Percentiles rank a stretch among this genome's conserved stretches.
Conservation (phyloP, 164 flowering plant species). For the Annona cherimola region DNA sequence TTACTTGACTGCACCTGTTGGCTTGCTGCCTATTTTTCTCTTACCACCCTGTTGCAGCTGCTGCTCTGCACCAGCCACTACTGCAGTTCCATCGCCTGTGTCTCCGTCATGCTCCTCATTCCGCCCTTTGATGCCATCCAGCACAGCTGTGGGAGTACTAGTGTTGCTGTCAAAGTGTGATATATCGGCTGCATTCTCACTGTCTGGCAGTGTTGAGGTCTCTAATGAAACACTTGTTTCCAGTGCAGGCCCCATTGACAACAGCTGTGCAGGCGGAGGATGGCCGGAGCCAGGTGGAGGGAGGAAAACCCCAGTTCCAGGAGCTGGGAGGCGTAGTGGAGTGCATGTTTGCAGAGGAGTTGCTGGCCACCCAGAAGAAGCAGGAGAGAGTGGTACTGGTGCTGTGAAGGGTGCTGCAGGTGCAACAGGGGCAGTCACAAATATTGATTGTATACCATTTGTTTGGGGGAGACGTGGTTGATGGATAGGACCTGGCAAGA, state of each 20-base stretch:
- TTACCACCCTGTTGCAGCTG: constrained; percentile 11
- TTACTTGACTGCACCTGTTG: constrained; percentile 23
- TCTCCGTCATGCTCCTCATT: constrained; percentile 38
- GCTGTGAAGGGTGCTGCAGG: constrained; percentile 51
- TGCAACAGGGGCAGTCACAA: constrained; percentile 46
- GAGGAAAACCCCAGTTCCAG: constrained; percentile 94
- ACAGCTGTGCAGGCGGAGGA: constrained; percentile 23
- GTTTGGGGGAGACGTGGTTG: constrained; percentile 43
- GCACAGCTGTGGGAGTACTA: constrained; percentile 21
- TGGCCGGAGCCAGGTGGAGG: constrained; percentile 72
- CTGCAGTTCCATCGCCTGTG: constrained; percentile 5
- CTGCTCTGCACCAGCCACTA: constrained; percentile 25
- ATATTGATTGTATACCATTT: constrained; percentile 54
- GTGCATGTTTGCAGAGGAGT: constrained; percentile 46
- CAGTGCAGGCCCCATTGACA: constrained; percentile 8
- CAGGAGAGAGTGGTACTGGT: constrained; percentile 53
- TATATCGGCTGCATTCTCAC: constrained; percentile 28
- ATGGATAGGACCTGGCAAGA: constrained; percentile 47
- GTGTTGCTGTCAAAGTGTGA: constrained; percentile 15
- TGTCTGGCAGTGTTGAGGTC: constrained; percentile 23
- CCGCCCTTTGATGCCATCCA: constrained; percentile 14
- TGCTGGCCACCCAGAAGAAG: constrained; percentile 56
- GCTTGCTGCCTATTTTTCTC: constrained; percentile 21
- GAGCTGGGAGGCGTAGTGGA: constrained; percentile 52
- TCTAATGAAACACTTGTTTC: constrained; percentile 27